Evolutionary conservation across 1,139 yeast genomes (phyloP).

Genomic region (Blastobotrys ciferrii): DNA sequence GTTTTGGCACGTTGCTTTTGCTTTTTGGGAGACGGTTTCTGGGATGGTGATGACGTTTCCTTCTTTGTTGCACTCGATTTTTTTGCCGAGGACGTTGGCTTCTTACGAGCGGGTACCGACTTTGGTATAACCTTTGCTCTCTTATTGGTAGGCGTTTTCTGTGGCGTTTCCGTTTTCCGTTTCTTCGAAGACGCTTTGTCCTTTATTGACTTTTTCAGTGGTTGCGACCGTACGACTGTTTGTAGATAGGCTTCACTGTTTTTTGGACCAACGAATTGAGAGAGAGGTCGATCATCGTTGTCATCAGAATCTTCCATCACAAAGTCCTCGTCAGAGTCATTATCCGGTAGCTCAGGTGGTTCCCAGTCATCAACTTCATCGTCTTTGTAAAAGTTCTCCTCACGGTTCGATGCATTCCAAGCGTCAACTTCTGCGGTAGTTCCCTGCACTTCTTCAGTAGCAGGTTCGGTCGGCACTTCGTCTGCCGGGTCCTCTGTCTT

Average conservation of each 20-base stretch:
- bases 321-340: constrained; percentile 8
- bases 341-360: constrained; percentile 10
- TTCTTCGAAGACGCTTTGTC: neutral
- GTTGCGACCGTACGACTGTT: constrained; percentile 1
- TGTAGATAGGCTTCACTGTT: constrained; percentile 1
- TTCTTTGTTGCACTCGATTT: neutral
- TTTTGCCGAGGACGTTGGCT: no score
- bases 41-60: neutral
- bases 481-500: neutral
- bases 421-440: constrained; percentile 2
- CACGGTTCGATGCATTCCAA: constrained; percentile 9
- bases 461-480: neutral
- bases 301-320: constrained; percentile 2
- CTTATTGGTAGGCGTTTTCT: neutral
- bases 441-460: neutral
- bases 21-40: neutral
- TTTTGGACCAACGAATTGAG: constrained; percentile 4
- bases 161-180: neutral
- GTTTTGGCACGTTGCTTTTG: neutral
- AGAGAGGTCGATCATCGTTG: constrained; percentile 5
- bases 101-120: no score
- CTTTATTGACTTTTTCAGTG: neutral
- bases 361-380: constrained; percentile 23
- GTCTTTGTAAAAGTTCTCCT: constrained; percentile 15
- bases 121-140: no score